Conservation (phyloP, 1,284 basidiomycete genomes). For the Ganoderma resinaceum region DNA sequence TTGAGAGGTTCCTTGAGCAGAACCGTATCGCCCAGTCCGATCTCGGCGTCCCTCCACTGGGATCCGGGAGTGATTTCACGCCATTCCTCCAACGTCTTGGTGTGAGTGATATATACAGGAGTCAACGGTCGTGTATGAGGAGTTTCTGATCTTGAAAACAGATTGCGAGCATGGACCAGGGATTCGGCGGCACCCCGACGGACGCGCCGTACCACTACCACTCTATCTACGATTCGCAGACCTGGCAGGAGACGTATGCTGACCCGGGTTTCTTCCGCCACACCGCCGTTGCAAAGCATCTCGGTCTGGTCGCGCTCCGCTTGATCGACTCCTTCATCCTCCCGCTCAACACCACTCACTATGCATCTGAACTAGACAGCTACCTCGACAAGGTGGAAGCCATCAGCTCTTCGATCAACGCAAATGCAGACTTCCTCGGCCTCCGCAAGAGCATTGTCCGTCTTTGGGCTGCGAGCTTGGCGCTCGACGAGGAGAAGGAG, state of each 20-base stretch:
- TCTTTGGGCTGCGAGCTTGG: conserved; percentile 58
- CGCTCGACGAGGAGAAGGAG: conserved; percentile 61
- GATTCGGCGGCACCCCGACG: conserved; percentile 52
- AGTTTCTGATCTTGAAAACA: conserved; percentile 30
- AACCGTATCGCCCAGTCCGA: conserved; percentile 35
- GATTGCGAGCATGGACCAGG: conserved; percentile 61
- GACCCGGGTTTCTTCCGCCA: conserved; percentile 78
- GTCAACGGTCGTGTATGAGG: not conserved
- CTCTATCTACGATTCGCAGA: conserved; percentile 76
- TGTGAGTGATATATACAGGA: conserved; percentile 39
- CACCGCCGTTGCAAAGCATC: conserved; percentile 73
- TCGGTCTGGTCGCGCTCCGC: conserved; percentile 68
- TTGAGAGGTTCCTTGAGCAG: conserved; percentile 36
- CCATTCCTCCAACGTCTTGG: conserved; percentile 77
- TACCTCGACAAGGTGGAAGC: conserved; percentile 52
- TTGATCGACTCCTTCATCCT: conserved; percentile 63
- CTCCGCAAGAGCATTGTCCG: conserved; percentile 56
- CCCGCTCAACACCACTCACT: conserved; percentile 81
- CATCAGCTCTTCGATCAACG: conserved; percentile 31
- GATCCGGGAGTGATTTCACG: conserved; percentile 79
- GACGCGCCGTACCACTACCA: conserved; percentile 82
- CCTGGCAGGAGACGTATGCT: conserved; percentile 75
- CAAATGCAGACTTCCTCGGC: conserved; percentile 32
- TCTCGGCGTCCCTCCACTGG: conserved; percentile 49
- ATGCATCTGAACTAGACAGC: conserved; percentile 56